Evolutionary conservation across 371 early-diverging fungal species (phyloP), one percentile per base, ranked within the genome.

Genomic region (Caulochytrium protostelioides): DNA sequence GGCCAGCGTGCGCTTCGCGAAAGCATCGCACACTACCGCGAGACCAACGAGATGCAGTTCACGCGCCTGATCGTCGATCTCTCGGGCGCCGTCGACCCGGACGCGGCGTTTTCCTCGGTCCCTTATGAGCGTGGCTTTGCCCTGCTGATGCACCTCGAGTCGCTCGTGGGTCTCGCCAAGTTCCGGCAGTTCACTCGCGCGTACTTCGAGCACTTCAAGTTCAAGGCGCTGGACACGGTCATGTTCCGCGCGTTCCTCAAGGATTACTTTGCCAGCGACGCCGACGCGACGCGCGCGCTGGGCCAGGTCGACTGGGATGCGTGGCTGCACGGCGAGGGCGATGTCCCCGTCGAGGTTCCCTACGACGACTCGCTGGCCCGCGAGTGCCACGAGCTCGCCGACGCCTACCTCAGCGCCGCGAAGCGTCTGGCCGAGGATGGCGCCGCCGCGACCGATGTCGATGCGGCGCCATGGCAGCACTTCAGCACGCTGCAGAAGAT

Each of bases 111-210:
- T 48, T 82, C 81, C 9, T 63, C 70, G 4, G 70, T 94, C 22
- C 94, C 94, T 8, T 94, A 94, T 54, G 79, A 94, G 57, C 92
- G 91, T 65, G 95, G 94, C 3, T 90, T 76, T 54, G 83, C 81
- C 47, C 52, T 95, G 30, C 61, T 95, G 28, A 90, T 80, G 52
- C 79, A 86, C 42, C 68, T 92, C 27, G 89, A 90, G 56, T 70
- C 74, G 48, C 49, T 72, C 9, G 57, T 94, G 18, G 95, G 92
- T 24, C 20, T 16, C 18, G 7, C 7, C 0, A 7, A 18, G 5
- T 46, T 2, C 4, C 13, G 4, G 13, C n/a, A 30, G 26, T n/a
- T 42, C 41, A 76, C 72, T 28, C 82, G 87, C 2, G 62, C 72
- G 15, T 70, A 87, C 41, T 94, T 84, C 77, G 78, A 81, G 58